Base-by-base conservation (phyloP, 176 grass and related monocot species). In the Zea luxurians region DNA sequence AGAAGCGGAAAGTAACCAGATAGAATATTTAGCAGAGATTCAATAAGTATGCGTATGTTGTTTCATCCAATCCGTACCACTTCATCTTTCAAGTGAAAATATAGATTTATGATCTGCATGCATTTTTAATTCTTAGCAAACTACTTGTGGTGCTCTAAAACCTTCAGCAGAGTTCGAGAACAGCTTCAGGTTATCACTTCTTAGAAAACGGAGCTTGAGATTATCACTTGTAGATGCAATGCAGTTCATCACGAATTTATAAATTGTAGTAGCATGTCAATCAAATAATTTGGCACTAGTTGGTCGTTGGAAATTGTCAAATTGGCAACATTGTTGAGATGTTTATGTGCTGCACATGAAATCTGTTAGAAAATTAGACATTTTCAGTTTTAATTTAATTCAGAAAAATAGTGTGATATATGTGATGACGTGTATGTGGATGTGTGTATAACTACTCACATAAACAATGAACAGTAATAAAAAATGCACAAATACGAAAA, bases 1-100 rank as follows among this genome's bases (percentile, higher is more conserved):
- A 74, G 73, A 78, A 80, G 35, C 65, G 13, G 63, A 91, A 61
- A 62, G 79, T 67, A 37, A 61, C 79, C n/a, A 74, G 71, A 79
- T 81, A 81, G 58, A 60, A 85, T 18, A 49, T 12, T 35, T 48
- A 13, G 40, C 47, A 48, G 38, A 80, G 17, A 54, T 42, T 78
- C 62, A 67, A 48, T 40, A 80, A 80, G 62, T 75, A 70, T 69
- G 45, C 68, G 49, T 70, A 35, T 69, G 27, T 3, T 66, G 17
- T 62, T 73, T 42, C 15, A 52, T 55, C 62, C 75, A 54, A 53
- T 74, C 64, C 10, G 7, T 61, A 88, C 17, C 10, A 13, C 53
- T 53, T 69, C 7, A 42, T n/a, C 49, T 61, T 61, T 36, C 35
- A 43, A 49, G 47, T 83, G 10, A 37, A 70, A 50, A 35, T 66